Base-by-base conservation (phyloP, 2,329 filamentous ascomycete species). In the Aspergillus uvarum region DNA sequence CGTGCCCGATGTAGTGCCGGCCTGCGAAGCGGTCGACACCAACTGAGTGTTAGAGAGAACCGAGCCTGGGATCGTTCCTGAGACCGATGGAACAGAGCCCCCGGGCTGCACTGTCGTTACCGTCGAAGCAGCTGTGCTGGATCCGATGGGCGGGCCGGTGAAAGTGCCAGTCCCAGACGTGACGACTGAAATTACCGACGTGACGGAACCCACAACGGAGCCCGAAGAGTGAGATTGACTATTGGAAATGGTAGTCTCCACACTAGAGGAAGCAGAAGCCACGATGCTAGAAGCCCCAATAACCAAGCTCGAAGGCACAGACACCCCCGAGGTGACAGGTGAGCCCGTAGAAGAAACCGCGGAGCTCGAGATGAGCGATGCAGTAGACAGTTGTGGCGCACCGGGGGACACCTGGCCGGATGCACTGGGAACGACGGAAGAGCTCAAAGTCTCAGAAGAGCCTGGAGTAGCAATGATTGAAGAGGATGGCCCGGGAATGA, bases 41-140 rank as follows among this genome's bases (percentile, higher is more conserved):
- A 26, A 51, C 61, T 38, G 63, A 24, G 21, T 22, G 21, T 22
- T 58, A 24, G 64, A 12, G 7, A 63, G 66, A 12, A 63, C 59
- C 1, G 66, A 63, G 22, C 32, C 60, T 58, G 21, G 55, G 26
- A 22, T 56, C 54, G 47, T 56, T 59, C 22, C 51, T 42, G 51
- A 53, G 22, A 29, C 32, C 16, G 51, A 44, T 6, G 11, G 6
- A 42, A 24, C 26, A 14, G 42, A 48, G 14, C n/a, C n/a, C 2
- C 44, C 53, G 44, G 53, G 4, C 26, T 16, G 24, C 22, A 24
- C 8, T 32, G 26, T 32, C 26, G 53, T 26, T 22, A 19, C 14
- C 5, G 16, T 19, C 16, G 44, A 47, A n/a, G 12, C 10, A 32
- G 42, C 26, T 10, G 22, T 47, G 42, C n/a, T 48, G 12, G 19